Base-by-base conservation (phyloP, 495 filamentous ascomycete species). In the Collariella sp. region DNA sequence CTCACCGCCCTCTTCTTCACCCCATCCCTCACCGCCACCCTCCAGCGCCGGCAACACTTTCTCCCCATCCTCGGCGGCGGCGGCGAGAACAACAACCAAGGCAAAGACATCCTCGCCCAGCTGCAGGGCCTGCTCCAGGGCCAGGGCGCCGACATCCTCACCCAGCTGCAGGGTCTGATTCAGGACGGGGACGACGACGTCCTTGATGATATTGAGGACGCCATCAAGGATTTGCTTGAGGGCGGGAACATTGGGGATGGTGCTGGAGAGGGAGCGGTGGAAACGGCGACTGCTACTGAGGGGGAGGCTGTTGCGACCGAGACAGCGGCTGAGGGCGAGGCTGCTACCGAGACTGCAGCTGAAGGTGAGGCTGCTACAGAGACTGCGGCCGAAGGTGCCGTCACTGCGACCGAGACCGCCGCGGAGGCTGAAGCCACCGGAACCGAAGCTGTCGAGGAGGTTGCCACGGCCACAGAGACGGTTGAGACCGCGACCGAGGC, bases 1-100 rank as follows among this genome's bases (percentile, higher is more conserved):
- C 22, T 62, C 12, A 54, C 60, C 46, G 41, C 60, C n/a, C 50
- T 59, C 24, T 55, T 59, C 13, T 34, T 57, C 36, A 48, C 38
- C 42, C 13, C 52, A 26, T 43, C 35, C 18, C 20, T 46, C 24
- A 46, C 56, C 7, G 41, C 38, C 22, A 42, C 33, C 15, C 11
- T 31, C 33, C 20, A 49, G 48, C 48, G 34, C 1, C 43, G 18
- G 3, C 36, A 36, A 3, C 0, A 23, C 24, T 5, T 40, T 39
- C 2, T 41, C 35, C 18, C 48, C 0, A 19, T 46, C 31, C 24
- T 23, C 55, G 39, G 31, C 23, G 22, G 26, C 42, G 13, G 5
- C 9, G 26, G 4, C 26, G 5, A 7, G 5, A 20, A 12, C 45
- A 16, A 47, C 36, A 40, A 50, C 23, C 47, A 50, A 11, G 22